Evolutionary conservation across 495 filamentous ascomycete species (phyloP), one percentile per base, ranked within the genome.

Genomic region (Tuber brumale): DNA sequence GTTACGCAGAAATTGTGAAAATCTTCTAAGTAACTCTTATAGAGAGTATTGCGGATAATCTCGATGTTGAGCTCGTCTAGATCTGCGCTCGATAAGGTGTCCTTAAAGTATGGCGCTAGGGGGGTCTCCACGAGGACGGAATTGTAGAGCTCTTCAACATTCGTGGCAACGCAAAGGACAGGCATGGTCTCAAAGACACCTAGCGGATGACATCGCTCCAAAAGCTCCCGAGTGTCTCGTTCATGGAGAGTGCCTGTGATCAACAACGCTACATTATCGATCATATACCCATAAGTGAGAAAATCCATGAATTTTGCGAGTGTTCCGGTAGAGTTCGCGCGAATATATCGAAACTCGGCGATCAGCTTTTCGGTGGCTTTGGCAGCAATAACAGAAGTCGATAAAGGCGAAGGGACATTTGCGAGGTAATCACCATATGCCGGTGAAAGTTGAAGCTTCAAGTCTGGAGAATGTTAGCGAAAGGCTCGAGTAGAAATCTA

Each of bases 161-260:
- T 98, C 69, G 94, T 97, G 43, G 95, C 95, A 21, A 98, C 94
- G 84, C 95, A 97, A 51, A 99, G 91, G 42, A 97, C 95, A 10
- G 95, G 96, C 90, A 99, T 92, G 35, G 95, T 96, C 87, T 98
- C 96, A 85, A 99, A 99, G 94, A 95, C 97, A 75, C 95, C 95
- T 1, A 99, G 89, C 21, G 95, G 96, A 82, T 99, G 96, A 85
- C 96, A 98, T 81, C 95, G 89, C 80, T 97, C 95, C 72, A 99
- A 85, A 79, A 99, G 89, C 85, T 99, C 96, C 66, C 94, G 89
- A 21, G 96, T 99, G 86, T 99, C 96, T 82, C 95, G 90, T 86
- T 98, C 96, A 85, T 98, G 95, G 31, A 99, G 89, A 31, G 96
- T 99, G 77, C 96, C 95, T 51, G 95, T 99, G 85, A 99, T 99